Conservation (phyloP, 257 asterid species). For the Paraleonurus japonicus region DNA sequence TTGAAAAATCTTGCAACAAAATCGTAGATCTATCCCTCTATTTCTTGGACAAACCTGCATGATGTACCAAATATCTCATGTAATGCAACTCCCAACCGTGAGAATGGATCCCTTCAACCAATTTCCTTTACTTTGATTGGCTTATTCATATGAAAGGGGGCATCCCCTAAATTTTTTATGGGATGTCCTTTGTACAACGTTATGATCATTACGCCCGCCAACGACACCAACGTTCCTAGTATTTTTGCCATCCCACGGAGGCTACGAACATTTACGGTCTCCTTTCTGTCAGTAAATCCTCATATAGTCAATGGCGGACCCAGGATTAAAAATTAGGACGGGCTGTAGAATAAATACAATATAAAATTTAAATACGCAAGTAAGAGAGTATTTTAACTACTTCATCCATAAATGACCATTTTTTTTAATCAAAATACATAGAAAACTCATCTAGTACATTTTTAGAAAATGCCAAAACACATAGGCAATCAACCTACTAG, state of each 20-base stretch:
- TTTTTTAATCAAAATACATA: too few relatives aligned
- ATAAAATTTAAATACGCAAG: too few relatives aligned
- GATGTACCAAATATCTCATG: slow-evolving; percentile 65
- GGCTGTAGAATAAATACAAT: too few relatives aligned
- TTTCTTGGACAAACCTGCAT: slow-evolving; percentile 55
- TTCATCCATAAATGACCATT: too few relatives aligned
- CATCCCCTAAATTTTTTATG: slow-evolving; percentile 37
- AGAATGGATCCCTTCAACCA: slow-evolving; percentile 69
- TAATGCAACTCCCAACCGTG: slow-evolving; percentile 63
- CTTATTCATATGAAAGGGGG: slow-evolving; percentile 43
- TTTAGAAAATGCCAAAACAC: too few relatives aligned
- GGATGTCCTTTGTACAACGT: slow-evolving; percentile 64
- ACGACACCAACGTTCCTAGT: slow-evolving; percentile 56
- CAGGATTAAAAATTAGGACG: too few relatives aligned
- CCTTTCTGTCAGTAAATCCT: slow-evolving; percentile 45
- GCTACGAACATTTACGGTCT: slow-evolving; percentile 45
- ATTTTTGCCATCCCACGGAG: slow-evolving; percentile 60
- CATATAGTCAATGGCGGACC: too few relatives aligned
- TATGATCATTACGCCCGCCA: slow-evolving; percentile 69
- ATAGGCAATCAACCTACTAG: too few relatives aligned
- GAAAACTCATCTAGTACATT: too few relatives aligned
- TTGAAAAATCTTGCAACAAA: neutral
- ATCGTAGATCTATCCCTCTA: neutral
- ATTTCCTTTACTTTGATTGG: slow-evolving; percentile 32
- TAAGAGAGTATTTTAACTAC: too few relatives aligned